Conservation (phyloP, 495 filamentous ascomycete genomes). For the Podospora pseudopauciseta region DNA sequence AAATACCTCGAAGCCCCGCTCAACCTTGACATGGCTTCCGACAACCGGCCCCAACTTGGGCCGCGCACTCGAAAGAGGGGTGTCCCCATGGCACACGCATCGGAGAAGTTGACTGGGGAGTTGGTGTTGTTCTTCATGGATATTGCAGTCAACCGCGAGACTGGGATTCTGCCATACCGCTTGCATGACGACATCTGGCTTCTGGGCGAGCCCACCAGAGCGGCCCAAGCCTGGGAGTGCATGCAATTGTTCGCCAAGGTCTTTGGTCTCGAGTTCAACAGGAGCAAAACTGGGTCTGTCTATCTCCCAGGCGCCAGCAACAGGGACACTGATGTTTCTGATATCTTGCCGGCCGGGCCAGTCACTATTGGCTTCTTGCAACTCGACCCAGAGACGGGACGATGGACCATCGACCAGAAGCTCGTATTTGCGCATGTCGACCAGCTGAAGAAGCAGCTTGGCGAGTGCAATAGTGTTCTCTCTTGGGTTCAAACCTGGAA, state of each 20-base stretch:
- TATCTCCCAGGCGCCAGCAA: slow-evolving; percentile 32
- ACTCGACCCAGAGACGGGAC: slow-evolving; percentile 51
- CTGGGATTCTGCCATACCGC: slow-evolving; percentile 57
- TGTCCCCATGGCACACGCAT: slow-evolving; percentile 59
- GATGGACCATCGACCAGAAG: slow-evolving; percentile 59
- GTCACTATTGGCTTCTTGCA: slow-evolving; percentile 62
- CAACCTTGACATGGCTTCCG: slow-evolving; percentile 52
- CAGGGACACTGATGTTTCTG: slow-evolving; percentile 23
- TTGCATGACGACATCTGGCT: slow-evolving; percentile 71
- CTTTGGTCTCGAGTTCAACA: slow-evolving; percentile 60
- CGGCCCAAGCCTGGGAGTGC: slow-evolving; percentile 55
- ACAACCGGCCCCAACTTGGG: slow-evolving; percentile 30
- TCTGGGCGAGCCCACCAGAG: slow-evolving; percentile 54
- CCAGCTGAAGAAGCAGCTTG: slow-evolving; percentile 57
- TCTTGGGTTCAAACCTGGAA: slow-evolving; percentile 67
- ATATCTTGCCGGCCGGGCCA: slow-evolving; percentile 50
- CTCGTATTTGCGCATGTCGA: slow-evolving; percentile 60
- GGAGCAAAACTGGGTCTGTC: slow-evolving; percentile 59
- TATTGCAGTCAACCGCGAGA: slow-evolving; percentile 58
- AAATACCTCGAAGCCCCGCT: slow-evolving; percentile 59
- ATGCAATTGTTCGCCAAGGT: slow-evolving; percentile 54
- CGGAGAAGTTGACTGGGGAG: slow-evolving; percentile 61
- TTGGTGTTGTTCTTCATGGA: slow-evolving; percentile 65
- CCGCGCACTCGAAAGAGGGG: slow-evolving; percentile 51
- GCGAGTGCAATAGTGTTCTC: slow-evolving; percentile 52